Percentiles rank a stretch among this genome's conserved stretches.
Conservation (phyloP, 2,329 filamentous ascomycete genomes). For the Shiraia sp. region DNA sequence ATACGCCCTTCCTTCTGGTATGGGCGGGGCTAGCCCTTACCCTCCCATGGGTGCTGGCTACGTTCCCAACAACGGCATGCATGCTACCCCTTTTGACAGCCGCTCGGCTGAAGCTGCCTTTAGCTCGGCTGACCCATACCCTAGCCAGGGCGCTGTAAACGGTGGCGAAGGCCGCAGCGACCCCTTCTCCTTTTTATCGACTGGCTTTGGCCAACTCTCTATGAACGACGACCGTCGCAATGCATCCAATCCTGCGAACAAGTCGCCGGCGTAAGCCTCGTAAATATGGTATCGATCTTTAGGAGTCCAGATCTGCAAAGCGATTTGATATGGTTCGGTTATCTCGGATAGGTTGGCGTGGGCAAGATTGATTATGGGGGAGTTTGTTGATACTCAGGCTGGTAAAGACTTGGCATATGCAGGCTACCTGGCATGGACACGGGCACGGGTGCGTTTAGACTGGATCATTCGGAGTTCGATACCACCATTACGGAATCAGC, state of each 20-base stretch:
- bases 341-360: conserved; percentile 41
- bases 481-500: conserved; percentile 32
- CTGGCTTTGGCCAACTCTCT: conserved; percentile 71
- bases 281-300: conserved; percentile 42
- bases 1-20: conserved; percentile 84
- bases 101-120: conserved; percentile 93
- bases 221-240: conserved; percentile 64
- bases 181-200: conserved; percentile 78
- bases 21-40: conserved; percentile 79
- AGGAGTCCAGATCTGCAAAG: conserved; percentile 38
- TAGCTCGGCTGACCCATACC: conserved; percentile 81
- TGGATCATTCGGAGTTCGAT: conserved; percentile 45
- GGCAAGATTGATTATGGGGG: conserved; percentile 41
- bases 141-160: conserved; percentile 72
- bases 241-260: conserved; percentile 43
- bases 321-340: conserved; percentile 40
- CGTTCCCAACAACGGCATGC: conserved; percentile 74
- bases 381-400: conserved; percentile 42
- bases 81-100: conserved; percentile 89
- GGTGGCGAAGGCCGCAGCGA: conserved; percentile 69
- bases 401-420: conserved; percentile 46
- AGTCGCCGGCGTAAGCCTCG: conserved; percentile 45
- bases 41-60: conserved; percentile 77
- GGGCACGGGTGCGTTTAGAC: conserved; percentile 42
- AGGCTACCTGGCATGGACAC: conserved; percentile 39